phyloP scores from a whole-genome alignment of 306 rosid genomes.

The Senna siamea region DNA sequence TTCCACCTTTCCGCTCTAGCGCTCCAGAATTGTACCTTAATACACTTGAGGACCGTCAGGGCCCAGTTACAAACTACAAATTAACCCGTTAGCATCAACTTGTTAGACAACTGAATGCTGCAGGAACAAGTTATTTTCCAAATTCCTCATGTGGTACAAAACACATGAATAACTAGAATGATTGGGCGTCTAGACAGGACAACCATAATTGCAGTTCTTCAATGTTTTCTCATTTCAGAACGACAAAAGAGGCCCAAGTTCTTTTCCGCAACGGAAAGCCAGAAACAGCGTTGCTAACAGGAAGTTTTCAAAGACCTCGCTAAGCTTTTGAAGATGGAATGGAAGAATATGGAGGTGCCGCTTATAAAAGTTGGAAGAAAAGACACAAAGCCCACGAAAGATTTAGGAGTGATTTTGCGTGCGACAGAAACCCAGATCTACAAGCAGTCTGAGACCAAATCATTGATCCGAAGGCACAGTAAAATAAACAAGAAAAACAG shows the following conservation, averaged over 20 bases:
- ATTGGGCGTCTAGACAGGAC: conserved; percentile 8
- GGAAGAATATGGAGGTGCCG: conserved; percentile 5
- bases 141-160: conserved; percentile 27
- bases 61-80: conserved; percentile 36
- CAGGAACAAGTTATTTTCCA: conserved; percentile 1
- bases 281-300: conserved; percentile 2
- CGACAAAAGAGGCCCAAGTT: neutral
- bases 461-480: conserved; percentile 31
- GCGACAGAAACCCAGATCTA: conserved; percentile 46
- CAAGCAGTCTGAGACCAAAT: conserved; percentile 24
- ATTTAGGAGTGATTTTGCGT: neutral
- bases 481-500: conserved; percentile 25
- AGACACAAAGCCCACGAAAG: neutral
- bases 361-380: conserved; percentile 16
- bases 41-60: neutral
- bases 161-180: neutral
- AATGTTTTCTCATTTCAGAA: conserved; percentile 19
- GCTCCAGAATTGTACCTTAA: conserved; percentile 20
- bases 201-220: conserved; percentile 22
- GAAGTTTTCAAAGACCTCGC: neutral
- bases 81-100: neutral
- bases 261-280: neutral
- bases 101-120: neutral
- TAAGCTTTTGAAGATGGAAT: conserved; percentile 2
- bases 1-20: conserved; percentile 38